Base-by-base conservation (phyloP, 1,139 yeast genomes). In the Zygoascus meyerae region DNA sequence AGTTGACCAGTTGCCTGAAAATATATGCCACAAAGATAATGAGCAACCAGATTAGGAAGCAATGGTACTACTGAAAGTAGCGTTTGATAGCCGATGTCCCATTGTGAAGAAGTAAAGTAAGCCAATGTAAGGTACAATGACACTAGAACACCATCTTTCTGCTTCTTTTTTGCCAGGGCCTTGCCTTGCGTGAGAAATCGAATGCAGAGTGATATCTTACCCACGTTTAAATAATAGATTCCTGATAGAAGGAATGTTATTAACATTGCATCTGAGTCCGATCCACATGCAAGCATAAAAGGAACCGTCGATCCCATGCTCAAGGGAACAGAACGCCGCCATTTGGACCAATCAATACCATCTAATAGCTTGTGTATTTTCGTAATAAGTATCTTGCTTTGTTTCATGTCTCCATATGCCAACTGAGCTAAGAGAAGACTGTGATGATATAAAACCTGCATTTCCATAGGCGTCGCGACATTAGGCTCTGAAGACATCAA, bases 11-110 rank as follows among this genome's bases (percentile, higher is more conserved):
- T 43, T 7, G 41, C 42, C 36, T 47, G 49, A 14, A 37, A 47
- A 33, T 47, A 47, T 3, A 40, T 38, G 6, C 47, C 49, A 10
- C 34, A 44, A 29, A 47, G 42, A 18, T 47, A 47, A 6, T 39
- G 29, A 35, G 42, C 17, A 9, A 42, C 31, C 34, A 34, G 12
- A 7, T 35, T 36, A 9, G 45, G 45, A 2, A 42, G 33, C 11
- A 35, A 16, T 16, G 33, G 32, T n/a, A 42, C 15, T 12, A 34
- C 11, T 29, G 34, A 16, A 9, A 34, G 29, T 40, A 42, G 31
- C 6, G 31, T 42, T 17, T 42, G 39, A 16, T 42, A 42, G 34
- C 45, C 45, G 8, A 16, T 31, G 29, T 42, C 31, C 45, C 45
- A 42, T 18, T 42, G 45, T 17, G 30, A 35, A 12, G 45, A 42